Conservation (phyloP, 1,284 basidiomycete species). For the Pseudozyma sp. region DNA sequence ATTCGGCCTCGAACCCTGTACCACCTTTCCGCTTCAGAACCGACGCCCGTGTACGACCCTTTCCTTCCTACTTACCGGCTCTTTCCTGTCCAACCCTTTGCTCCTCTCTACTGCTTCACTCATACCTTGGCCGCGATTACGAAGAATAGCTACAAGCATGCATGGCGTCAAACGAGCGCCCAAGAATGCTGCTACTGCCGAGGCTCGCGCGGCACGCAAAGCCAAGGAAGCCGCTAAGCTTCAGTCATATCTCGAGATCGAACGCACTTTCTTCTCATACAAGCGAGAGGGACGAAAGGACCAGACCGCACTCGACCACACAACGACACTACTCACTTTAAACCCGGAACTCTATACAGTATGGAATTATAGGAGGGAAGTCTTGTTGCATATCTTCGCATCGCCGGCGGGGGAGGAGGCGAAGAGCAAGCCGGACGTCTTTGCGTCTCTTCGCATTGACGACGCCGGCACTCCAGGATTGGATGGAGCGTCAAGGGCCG, state of each 20-base stretch:
- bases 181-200: slow-evolving; percentile 24
- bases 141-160: slow-evolving; percentile 15
- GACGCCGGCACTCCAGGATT: neutral
- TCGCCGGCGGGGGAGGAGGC: neutral
- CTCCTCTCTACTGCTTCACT: too few species aligned
- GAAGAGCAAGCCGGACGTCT: slow-evolving; percentile 39
- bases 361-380: slow-evolving; percentile 64
- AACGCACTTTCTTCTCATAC: slow-evolving; percentile 46
- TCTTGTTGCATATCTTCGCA: slow-evolving; percentile 51
- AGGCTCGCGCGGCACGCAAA: slow-evolving; percentile 52
- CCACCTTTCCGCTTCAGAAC: neutral
- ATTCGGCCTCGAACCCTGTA: slow-evolving; percentile 2
- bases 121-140: neutral
- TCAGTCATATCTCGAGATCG: slow-evolving; percentile 46
- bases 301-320: slow-evolving; percentile 45
- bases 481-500: neutral
- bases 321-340: slow-evolving; percentile 56
- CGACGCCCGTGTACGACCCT: neutral
- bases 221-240: slow-evolving; percentile 58
- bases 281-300: slow-evolving; percentile 25
- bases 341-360: slow-evolving; percentile 67
- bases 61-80: neutral
- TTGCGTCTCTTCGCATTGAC: slow-evolving; percentile 27
- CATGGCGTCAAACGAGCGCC: slow-evolving; percentile 52
- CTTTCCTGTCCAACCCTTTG: neutral